A percentile compares a stretch with the other conserved stretches of the same genome.
phyloP scores from a whole-genome alignment of 208 protist species.

The Endotrypanum monterogeii region DNA sequence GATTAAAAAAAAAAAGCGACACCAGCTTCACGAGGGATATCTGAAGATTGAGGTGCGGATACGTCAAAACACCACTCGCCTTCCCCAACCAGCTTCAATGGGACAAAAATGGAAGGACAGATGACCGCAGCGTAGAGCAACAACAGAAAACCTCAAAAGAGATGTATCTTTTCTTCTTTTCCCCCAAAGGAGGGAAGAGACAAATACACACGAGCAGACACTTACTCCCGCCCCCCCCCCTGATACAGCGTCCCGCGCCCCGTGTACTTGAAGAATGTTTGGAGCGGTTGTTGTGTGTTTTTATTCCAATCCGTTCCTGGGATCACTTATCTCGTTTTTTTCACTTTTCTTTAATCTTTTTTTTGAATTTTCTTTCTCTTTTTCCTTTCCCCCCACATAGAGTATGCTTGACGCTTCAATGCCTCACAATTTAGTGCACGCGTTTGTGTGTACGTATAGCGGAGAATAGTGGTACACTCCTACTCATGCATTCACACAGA shows the following conservation, averaged over 20 bases:
- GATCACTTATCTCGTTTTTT: too few relatives aligned
- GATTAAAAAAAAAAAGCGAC: too few relatives aligned
- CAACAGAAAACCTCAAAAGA: too few relatives aligned
- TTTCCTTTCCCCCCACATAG: not conserved
- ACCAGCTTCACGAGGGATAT: not conserved
- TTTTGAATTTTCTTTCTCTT: not conserved
- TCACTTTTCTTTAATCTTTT: not conserved
- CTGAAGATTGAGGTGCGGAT: not conserved
- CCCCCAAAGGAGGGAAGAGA: too few relatives aligned
- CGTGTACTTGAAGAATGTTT: too few relatives aligned
- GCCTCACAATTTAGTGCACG: not conserved
- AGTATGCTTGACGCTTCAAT: not conserved
- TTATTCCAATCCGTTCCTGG: too few relatives aligned
- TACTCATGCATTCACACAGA: not conserved
- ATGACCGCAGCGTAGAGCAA: too few relatives aligned
- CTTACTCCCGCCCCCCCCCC: too few relatives aligned
- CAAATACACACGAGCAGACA: too few relatives aligned
- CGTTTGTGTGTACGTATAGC: not conserved
- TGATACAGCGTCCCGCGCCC: too few relatives aligned
- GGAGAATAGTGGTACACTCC: not conserved
- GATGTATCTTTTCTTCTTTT: too few relatives aligned
- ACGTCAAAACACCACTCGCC: not conserved
- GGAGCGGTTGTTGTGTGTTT: too few relatives aligned
- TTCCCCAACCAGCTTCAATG: not conserved
- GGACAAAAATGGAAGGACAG: not conserved